Evolutionary conservation across 805 yeast genomes (phyloP), one percentile per base, ranked within the genome.

Genomic region (Metschnikowia peoriensis): DNA sequence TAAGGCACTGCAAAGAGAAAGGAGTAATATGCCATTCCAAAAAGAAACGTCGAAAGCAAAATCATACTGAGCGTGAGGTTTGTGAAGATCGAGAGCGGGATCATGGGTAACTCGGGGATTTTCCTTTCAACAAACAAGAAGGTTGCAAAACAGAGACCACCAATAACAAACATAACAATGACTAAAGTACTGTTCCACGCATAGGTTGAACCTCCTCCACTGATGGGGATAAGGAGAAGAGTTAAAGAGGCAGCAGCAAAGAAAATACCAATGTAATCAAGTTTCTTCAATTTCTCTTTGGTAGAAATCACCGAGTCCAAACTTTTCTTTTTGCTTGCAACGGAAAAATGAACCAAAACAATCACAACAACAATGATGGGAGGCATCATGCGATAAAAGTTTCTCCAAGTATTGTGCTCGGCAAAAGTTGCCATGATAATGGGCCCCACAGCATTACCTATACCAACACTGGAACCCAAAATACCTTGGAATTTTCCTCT

Each of bases 181-280:
- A 72, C 72, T 9, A 72, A 44, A 0, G 70, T 51, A 49, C 74
- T 78, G 58, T 75, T 59, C 91, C 91, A 86, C 0, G 70, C 64
- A 61, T 75, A 83, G 10, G 78, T 69, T 8, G 79, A 69, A 2
- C 89, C 89, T 37, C 89, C 90, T 15, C 85, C 84, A 56, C 78
- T 76, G 17, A 83, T 63, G 2, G 86, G 85, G n/a, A 84, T 71
- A 45, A 83, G 69, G 14, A 84, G 59, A 4, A 83, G 63, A 0
- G 82, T 78, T 28, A 76, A 70, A 0, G 80, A 77, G 1, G 80
- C 71, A 5, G 84, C 69, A 37, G 81, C 67, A 12, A 79, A 66
- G 29, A 78, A 56, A 41, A 81, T 72, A 0, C 89, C 89, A 7
- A 67, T 57, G 56, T 76, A 79, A 64, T 84, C 89, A 41, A 82